These are phyloP conservation scores for Phytophthora rubi DNA, from an alignment of 352 stramenopile genomes.

Conservation along the genomic window DNA sequence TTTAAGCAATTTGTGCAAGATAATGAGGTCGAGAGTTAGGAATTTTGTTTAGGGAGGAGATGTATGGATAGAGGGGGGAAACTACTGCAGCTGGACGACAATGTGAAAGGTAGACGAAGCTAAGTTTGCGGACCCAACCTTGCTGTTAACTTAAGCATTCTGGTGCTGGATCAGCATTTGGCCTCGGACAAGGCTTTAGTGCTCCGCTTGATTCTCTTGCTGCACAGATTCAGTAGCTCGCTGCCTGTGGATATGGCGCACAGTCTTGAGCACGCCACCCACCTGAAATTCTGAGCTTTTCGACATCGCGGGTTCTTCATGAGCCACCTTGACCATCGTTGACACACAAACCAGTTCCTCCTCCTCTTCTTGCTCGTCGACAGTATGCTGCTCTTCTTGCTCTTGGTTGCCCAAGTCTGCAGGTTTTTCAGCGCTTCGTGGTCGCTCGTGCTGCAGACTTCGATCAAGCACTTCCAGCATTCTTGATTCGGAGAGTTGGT, in stretches of 20 bases:
- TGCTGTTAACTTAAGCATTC: constrained; percentile 20
- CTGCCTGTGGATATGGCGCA: constrained; percentile 37
- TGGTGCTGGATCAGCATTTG: constrained; percentile 2
- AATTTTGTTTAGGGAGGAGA: constrained; percentile 8
- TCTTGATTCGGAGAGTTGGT: constrained; percentile 70
- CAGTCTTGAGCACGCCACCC: constrained; percentile 40
- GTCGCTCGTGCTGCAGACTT: constrained; percentile 34
- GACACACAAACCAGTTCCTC: constrained; percentile 81
- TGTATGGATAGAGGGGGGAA: constrained; percentile 8
- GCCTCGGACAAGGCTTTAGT: constrained; percentile 13
- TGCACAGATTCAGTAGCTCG: constrained; percentile 19
- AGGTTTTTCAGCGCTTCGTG: not conserved
- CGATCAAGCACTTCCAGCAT: constrained; percentile 74
- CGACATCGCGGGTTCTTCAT: constrained; percentile 8
- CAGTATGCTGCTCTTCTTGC: constrained; percentile 28
- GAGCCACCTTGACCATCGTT: constrained; percentile 62
- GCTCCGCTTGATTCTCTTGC: constrained; percentile 39
- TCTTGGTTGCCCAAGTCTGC: constrained; percentile 33
- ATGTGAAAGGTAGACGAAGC: constrained; percentile 29
- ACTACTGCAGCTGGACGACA: constrained; percentile 9
- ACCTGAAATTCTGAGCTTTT: constrained; percentile 37
- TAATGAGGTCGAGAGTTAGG: constrained; percentile 25
- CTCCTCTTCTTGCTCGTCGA: constrained; percentile 43
- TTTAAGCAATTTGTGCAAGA: constrained; percentile 70
- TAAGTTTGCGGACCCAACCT: constrained; percentile 7